Evolutionary conservation across 768 basidiomycete genomes (phyloP).

Genomic region (Boletus eberwhitei): DNA sequence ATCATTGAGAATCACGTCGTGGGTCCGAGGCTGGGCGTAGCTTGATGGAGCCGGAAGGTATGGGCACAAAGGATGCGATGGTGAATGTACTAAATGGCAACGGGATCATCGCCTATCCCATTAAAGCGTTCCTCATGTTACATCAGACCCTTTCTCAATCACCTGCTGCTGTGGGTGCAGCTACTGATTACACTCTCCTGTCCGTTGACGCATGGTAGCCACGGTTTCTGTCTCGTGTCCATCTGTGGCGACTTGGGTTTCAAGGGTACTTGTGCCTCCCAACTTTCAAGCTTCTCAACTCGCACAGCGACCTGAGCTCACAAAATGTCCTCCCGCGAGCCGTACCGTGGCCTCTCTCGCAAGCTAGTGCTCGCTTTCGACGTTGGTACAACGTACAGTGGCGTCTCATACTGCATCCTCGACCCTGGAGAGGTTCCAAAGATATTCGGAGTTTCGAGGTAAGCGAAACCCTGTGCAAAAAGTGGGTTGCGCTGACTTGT

Average conservation of each 20-base stretch:
- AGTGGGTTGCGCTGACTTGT: background rate
- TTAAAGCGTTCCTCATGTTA: background rate
- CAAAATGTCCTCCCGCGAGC: constrained; percentile 27
- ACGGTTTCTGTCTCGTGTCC: background rate
- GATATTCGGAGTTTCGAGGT: constrained; percentile 30
- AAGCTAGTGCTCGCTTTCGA: constrained; percentile 45
- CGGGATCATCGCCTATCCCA: background rate
- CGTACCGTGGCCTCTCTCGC: constrained; percentile 37
- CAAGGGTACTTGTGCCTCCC: background rate
- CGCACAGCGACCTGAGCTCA: background rate
- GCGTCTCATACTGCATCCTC: constrained; percentile 36
- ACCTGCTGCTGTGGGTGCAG: background rate
- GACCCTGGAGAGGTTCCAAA: constrained; percentile 34
- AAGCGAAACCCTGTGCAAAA: background rate
- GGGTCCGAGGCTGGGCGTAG: background rate
- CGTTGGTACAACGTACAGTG: constrained; percentile 43
- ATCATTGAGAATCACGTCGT: background rate
- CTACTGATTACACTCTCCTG: background rate
- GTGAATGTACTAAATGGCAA: background rate
- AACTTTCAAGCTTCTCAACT: background rate
- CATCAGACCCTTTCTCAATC: background rate
- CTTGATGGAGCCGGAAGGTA: background rate
- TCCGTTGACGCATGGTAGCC: background rate
- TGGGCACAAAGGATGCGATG: background rate
- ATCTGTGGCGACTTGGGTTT: background rate